Conservation (phyloP, 371 early-diverging fungal genomes). For the Batrachochytrium dendrobatidis region DNA sequence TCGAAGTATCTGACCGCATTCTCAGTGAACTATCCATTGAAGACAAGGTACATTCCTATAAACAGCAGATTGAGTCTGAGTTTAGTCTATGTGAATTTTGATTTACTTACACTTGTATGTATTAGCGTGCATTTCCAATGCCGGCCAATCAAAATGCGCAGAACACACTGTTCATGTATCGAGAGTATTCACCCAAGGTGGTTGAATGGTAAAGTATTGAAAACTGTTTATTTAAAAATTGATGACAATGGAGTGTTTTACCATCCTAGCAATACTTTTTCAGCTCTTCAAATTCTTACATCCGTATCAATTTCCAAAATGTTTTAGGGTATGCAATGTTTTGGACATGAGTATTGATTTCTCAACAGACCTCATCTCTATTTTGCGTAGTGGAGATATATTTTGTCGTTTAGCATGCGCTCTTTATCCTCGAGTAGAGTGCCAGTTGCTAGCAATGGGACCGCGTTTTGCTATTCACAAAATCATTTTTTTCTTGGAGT, state of each 20-base stretch:
- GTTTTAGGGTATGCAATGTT: conserved; percentile 10
- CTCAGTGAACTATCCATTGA: neutral
- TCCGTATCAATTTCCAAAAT: too few species aligned
- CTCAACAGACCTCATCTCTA: conserved; percentile 21
- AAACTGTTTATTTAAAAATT: too few species aligned
- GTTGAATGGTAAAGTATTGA: conserved; percentile 19
- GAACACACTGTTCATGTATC: conserved; percentile 17
- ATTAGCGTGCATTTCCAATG: too few species aligned
- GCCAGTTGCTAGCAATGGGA: conserved; percentile 35
- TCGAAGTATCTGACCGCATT: conserved; percentile 21
- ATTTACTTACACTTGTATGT: too few species aligned
- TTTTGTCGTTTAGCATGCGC: conserved; percentile 31
- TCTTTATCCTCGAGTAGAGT: conserved; percentile 34
- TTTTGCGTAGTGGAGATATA: conserved; percentile 34
- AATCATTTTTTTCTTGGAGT: conserved; percentile 42
- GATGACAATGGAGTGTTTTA: too few species aligned
- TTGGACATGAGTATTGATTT: neutral
- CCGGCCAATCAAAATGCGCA: neutral
- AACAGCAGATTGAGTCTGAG: too few species aligned
- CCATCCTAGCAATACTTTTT: too few species aligned
- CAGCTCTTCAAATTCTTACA: too few species aligned
- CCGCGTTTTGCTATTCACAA: conserved; percentile 42
- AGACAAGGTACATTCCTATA: too few species aligned
- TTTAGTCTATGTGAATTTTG: too few species aligned
- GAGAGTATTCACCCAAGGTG: conserved; percentile 32